Percentiles rank a stretch among this genome's conserved stretches.
Evolutionary conservation across 75 land plant genomes (phyloP).

Genomic region (Selaginella moellendorffii): DNA sequence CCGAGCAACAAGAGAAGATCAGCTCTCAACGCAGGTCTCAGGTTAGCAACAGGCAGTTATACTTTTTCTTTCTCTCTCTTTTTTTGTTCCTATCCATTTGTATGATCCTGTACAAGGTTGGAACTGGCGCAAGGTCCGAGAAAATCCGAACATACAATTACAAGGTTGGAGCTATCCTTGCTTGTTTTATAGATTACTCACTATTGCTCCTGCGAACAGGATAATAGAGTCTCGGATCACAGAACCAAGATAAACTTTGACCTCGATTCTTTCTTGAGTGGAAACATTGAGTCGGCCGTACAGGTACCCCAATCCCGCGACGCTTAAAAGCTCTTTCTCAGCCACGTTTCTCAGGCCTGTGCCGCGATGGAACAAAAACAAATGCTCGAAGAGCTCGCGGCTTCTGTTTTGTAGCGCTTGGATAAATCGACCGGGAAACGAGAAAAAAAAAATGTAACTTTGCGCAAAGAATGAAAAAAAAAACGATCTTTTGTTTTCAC

Average conservation of each 20-base stretch:
- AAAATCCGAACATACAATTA: conserved; percentile 95
- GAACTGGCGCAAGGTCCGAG: conserved; percentile 90
- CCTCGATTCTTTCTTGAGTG: conserved; percentile 63
- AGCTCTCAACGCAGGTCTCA: conserved; percentile 67
- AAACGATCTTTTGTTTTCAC: too few species aligned
- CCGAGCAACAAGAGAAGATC: conserved; percentile 78
- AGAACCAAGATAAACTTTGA: conserved; percentile 93
- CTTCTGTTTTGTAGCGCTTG: conserved; percentile 21
- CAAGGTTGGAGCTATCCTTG: conserved; percentile 34
- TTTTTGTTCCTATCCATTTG: neutral
- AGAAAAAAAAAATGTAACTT: too few species aligned
- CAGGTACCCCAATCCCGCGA: conserved; percentile 44
- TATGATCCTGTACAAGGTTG: conserved; percentile 38
- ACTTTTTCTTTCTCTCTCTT: neutral
- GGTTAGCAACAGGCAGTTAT: too few species aligned
- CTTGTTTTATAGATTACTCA: neutral
- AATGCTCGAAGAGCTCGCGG: conserved; percentile 74
- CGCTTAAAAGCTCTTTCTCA: neutral
- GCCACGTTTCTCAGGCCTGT: conserved; percentile 39
- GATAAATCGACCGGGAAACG: too few species aligned
- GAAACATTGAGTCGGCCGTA: conserved; percentile 77
- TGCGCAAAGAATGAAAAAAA: too few species aligned
- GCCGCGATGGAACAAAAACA: conserved; percentile 88
- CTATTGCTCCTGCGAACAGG: conserved; percentile 23
- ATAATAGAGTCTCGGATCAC: conserved; percentile 90